A percentile compares a stretch with the other conserved stretches of the same genome.
phyloP scores from a whole-genome alignment of 495 filamentous ascomycete genomes.

The Neurospora sp. region DNA sequence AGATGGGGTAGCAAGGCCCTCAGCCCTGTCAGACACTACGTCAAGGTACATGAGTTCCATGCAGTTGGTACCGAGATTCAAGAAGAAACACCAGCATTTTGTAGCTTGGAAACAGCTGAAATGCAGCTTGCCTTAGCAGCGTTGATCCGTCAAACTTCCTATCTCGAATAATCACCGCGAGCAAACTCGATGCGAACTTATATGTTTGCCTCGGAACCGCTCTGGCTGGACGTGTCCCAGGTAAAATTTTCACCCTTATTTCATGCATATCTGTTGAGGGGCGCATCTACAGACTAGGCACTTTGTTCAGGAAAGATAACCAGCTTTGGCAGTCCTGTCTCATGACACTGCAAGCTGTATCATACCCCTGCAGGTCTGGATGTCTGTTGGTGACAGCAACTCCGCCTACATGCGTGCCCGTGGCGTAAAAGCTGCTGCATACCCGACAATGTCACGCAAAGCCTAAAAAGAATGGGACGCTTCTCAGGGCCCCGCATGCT shows the following conservation, averaged over 20 bases:
- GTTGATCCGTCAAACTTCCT: background rate
- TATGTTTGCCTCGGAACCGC: background rate
- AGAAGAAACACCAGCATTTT: background rate
- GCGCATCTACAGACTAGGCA: background rate
- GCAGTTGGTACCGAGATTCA: background rate
- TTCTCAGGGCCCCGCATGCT: background rate
- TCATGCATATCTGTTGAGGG: background rate
- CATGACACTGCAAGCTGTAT: background rate
- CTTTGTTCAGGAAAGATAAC: background rate
- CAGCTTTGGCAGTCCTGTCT: background rate
- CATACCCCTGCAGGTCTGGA: background rate
- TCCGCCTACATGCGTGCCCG: background rate
- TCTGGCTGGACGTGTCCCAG: background rate
- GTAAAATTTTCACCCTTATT: background rate
- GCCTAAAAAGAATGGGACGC: background rate
- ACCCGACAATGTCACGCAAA: background rate
- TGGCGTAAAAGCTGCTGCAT: background rate
- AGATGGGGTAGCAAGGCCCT: background rate
- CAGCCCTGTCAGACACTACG: background rate
- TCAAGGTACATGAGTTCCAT: background rate
- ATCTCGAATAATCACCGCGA: background rate
- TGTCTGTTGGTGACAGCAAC: background rate
- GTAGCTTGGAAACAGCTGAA: background rate
- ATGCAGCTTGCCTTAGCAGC: background rate
- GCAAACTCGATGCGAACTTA: background rate